Evolutionary conservation across 768 basidiomycete species (phyloP), one percentile per base, ranked within the genome.

Genomic region (Mycena maculata): DNA sequence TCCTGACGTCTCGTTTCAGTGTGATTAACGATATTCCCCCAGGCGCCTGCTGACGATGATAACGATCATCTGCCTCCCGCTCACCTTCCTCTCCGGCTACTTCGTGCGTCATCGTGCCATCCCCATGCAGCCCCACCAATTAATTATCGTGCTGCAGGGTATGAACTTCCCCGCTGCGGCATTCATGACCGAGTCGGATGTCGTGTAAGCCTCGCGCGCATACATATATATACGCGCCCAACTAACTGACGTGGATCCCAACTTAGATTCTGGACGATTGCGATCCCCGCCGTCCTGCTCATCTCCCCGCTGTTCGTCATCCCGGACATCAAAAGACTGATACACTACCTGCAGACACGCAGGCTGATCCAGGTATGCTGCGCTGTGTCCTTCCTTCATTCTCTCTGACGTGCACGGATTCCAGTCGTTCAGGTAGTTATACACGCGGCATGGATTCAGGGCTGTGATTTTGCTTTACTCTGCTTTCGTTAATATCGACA

Each of bases 71-170:
- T 92, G 88, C 79, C 76, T 92, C 11, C 91, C 91, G 2, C 76
- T 92, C 56, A 91, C 91, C 9, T 80, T 92, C 44, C 80, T 91
- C 44, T 91, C 91, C 10, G 91, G 91, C 60, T 92, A 92, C 79
- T 92, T 92, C 71, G 91, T 89, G 71, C 65, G 88, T 83, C 13
- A n/a, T 27, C 65, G n/a, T n/a, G n/a, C n/a, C n/a, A n/a, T n/a
- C 25, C 20, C 13, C 47, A 25, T 33, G 27, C 41, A 23, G 12
- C 25, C 47, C 2, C 2, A 36, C 13, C 16, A 42, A 53, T 48
- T 12, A 47, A 23, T 50, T 10, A 38, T 39, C 31, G 22, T 22
- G 54, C 42, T 63, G 12, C 68, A 91, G 90, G 89, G 90, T 49
- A 91, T 91, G 90, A 91, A 91, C 76, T 92, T 92, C 72, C 60